Evolutionary conservation across 2,329 filamentous ascomycete genomes (phyloP), one percentile per base, ranked within the genome.

Genomic region (Penicillium occitanis): DNA sequence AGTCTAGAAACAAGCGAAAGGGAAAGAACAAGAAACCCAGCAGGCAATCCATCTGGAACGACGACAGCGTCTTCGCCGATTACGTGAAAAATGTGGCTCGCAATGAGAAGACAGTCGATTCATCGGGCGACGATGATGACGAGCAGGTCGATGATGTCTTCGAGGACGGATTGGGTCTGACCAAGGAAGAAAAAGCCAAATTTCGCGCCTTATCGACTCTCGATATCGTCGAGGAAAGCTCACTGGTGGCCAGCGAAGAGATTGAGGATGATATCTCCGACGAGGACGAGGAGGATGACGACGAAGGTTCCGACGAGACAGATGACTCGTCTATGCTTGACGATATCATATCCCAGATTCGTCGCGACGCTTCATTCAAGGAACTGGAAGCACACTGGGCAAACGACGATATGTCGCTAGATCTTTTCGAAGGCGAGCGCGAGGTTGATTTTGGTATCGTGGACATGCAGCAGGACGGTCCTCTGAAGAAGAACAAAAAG

Each of bases 371-470:
- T 3, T 60, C 66, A 2, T 51, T 64, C 22, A 58, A 42, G 3
- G 53, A 46, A 53, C 40, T 64, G 4, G 50, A 58, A 28, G 62
- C 53, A 37, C 28, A 44, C 2, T 64, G 62, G 62, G 62, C 37
- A 10, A 17, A 35, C 40, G 37, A 35, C 40, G 51, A 63, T 5
- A 33, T 83, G 17, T 82, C 88, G 70, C 86, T 85, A 2, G 86
- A 87, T 73, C 81, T 83, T 0, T 78, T 88, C 2, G 85, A 88
- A n/a, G 77, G 80, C 68, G 84, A 86, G 69, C 84, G 86, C 1
- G 86, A 87, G 68, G 87, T 90, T 67, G 90, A 88, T 8, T 89
- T 97, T 69, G 92, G 97, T 73, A 82, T 96, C 53, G 94, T 95
- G 89, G 91, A 96, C 72, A 92, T 91, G 79, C 86, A 91, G 17